These are phyloP conservation scores for Cercophora samala DNA, from an alignment of 495 filamentous ascomycete genomes.

Conservation along the genomic window DNA sequence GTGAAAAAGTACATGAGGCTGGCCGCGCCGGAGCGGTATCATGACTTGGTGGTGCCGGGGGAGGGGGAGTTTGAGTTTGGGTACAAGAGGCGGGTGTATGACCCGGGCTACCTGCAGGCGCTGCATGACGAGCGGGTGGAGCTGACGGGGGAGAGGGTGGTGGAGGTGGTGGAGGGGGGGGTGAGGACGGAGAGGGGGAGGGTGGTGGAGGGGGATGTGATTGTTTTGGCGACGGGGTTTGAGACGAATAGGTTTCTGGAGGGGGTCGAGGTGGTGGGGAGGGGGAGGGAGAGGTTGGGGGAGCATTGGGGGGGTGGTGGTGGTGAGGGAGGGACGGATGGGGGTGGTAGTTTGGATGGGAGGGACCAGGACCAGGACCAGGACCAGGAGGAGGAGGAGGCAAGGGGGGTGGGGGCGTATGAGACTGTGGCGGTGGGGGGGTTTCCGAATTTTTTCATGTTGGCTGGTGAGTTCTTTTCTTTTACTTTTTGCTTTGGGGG, in stretches of 20 bases:
- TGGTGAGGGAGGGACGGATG: constrained; percentile 17
- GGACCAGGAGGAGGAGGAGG: background rate
- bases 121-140: constrained; percentile 36
- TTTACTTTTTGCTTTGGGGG: background rate
- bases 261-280: constrained; percentile 39
- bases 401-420: constrained; percentile 35
- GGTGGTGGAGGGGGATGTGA: constrained; percentile 38
- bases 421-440: constrained; percentile 33
- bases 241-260: constrained; percentile 33
- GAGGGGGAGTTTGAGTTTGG: constrained; percentile 39
- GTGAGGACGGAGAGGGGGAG: constrained; percentile 29
- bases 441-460: constrained; percentile 45
- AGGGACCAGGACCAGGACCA: too few relatives aligned
- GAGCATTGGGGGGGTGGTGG: constrained; percentile 38
- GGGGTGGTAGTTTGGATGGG: too few relatives aligned
- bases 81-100: constrained; percentile 47
- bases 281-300: constrained; percentile 28
- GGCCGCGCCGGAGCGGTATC: constrained; percentile 40
- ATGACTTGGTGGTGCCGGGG: constrained; percentile 38
- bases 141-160: constrained; percentile 34
- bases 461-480: constrained; percentile 13
- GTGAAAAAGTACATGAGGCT: constrained; percentile 37
- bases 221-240: constrained; percentile 45
- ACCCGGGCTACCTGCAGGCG: constrained; percentile 29
- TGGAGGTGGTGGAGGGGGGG: constrained; percentile 36